Evolutionary conservation across 192 early-diverging fungal genomes (phyloP).

Genomic region (Mortierella antarctica): DNA sequence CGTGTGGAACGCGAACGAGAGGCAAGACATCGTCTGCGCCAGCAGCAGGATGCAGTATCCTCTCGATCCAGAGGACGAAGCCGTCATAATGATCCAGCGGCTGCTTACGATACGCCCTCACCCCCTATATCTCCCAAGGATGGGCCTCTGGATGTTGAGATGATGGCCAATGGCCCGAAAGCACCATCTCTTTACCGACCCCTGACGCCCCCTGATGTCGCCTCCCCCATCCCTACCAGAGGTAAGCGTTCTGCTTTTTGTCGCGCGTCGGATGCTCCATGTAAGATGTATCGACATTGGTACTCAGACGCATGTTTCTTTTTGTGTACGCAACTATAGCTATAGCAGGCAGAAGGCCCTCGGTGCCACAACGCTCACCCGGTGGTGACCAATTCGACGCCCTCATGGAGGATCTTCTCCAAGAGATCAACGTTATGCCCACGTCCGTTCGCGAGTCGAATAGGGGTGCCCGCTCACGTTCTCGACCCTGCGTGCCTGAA

Average conservation of each 20-base stretch:
- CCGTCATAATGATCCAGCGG: slow-evolving; percentile 6
- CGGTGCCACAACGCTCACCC: neutral
- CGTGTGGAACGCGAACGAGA: slow-evolving; percentile 8
- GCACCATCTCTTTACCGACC: slow-evolving; percentile 8
- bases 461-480: slow-evolving; percentile 3
- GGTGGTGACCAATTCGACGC: slow-evolving; percentile 44
- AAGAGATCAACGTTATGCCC: slow-evolving; percentile 46
- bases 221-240: slow-evolving; percentile 21
- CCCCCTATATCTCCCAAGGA: slow-evolving; percentile 18
- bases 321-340: neutral
- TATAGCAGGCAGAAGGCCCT: slow-evolving; percentile 4
- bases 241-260: neutral
- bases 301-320: neutral
- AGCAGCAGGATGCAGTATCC: neutral
- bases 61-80: too few species aligned
- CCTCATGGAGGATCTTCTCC: slow-evolving; percentile 54
- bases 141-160: neutral
- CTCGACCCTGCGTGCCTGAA: slow-evolving; percentile 13
- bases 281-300: too few species aligned
- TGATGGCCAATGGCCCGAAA: neutral
- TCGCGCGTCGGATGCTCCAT: too few species aligned
- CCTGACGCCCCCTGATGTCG: slow-evolving; percentile 20
- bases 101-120: slow-evolving; percentile 25
- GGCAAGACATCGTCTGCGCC: slow-evolving; percentile 12
- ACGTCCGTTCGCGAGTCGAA: neutral